phyloP scores from a whole-genome alignment of 129 eudicot genomes.

The Pseudognaphalium luteoalbum region DNA sequence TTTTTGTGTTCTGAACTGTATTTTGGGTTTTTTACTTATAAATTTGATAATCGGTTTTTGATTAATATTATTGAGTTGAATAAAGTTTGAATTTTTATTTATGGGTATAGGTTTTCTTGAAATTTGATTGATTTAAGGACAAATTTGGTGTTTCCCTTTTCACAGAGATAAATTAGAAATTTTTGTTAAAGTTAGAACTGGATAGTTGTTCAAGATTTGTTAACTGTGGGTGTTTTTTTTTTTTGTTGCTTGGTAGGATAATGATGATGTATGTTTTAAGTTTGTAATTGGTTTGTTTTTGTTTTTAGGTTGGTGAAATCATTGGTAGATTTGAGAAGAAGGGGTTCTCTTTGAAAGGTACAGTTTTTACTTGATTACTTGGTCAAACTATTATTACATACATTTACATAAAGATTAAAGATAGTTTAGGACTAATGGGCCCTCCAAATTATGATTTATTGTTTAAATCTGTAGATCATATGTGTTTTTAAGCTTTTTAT shows the following conservation, averaged over 20 bases:
- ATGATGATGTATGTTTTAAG: slow-evolving; percentile 11
- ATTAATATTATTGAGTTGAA: not conserved
- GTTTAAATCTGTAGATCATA: not conserved
- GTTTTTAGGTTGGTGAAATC: slow-evolving; percentile 86
- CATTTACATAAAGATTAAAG: not conserved
- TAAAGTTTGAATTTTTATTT: not conserved
- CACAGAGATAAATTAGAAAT: not conserved
- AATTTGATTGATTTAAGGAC: slow-evolving; percentile 4
- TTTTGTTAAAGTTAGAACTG: not conserved
- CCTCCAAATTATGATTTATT: slow-evolving; percentile 15
- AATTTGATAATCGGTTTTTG: not conserved
- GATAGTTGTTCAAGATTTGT: not conserved
- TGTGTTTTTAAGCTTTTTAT: not conserved
- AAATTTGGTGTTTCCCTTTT: not conserved
- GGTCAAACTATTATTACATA: slow-evolving; percentile 5
- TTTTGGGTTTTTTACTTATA: not conserved
- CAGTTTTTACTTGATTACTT: slow-evolving; percentile 6
- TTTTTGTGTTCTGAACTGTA: not conserved
- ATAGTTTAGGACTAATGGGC: slow-evolving; percentile 24
- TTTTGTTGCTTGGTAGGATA: not conserved
- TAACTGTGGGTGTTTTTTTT: not conserved
- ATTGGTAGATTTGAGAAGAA: slow-evolving; percentile 96
- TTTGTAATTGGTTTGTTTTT: slow-evolving; percentile 10
- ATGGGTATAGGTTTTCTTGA: not conserved
- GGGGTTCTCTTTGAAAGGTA: slow-evolving; percentile 92